A percentile compares a stretch with the other conserved stretches of the same genome.
These are phyloP conservation scores for Daldinia caldariorum DNA, from an alignment of 495 filamentous ascomycete genomes.

Conservation along the genomic window DNA sequence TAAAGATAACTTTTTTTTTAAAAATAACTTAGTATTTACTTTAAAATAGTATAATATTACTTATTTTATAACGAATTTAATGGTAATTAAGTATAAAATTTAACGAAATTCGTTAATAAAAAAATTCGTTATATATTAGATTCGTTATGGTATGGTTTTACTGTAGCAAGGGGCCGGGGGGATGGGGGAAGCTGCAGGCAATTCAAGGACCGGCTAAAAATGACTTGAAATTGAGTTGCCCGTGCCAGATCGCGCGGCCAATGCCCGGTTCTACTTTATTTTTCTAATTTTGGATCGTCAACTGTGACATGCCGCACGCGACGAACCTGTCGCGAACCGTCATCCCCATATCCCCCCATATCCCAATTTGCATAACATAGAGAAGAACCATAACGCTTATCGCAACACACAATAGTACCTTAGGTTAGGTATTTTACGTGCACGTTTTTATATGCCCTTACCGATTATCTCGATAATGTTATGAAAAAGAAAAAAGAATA, in stretches of 20 bases:
- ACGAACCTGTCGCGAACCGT: slow-evolving; percentile 18
- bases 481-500: too few species aligned
- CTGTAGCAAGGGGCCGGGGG: background rate
- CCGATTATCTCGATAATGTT: slow-evolving; percentile 18
- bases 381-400: background rate
- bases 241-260: slow-evolving; percentile 23
- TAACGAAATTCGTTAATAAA: too few species aligned
- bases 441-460: background rate
- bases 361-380: background rate
- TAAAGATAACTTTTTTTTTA: too few species aligned
- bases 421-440: background rate
- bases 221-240: slow-evolving; percentile 26
- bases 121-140: too few species aligned
- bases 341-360: background rate
- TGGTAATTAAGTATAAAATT: too few species aligned
- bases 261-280: background rate
- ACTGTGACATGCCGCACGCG: slow-evolving; percentile 25
- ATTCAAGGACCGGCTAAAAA: slow-evolving; percentile 29
- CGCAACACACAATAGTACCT: background rate
- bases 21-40: too few species aligned
- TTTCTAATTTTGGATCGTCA: slow-evolving; percentile 39
- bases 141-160: too few species aligned
- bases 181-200: slow-evolving; percentile 23
- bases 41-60: too few species aligned
- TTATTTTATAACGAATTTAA: too few species aligned